phyloP scores from a whole-genome alignment of 306 rosid genomes.

The Nissolia schottii region DNA sequence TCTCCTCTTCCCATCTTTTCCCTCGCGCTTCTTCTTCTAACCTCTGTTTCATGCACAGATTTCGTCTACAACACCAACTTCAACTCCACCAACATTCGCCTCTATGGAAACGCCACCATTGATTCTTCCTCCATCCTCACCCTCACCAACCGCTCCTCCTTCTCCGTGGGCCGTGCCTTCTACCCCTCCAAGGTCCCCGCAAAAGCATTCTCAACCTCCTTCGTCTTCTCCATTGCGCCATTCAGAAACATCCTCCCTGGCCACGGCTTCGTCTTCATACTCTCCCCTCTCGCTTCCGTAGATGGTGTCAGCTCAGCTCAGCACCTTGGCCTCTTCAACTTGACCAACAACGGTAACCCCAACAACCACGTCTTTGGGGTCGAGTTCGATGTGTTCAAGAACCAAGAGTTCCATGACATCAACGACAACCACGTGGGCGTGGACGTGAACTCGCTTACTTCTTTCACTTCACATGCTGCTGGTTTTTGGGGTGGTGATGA shows the following conservation, averaged over 20 bases:
- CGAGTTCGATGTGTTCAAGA: slow-evolving; percentile 53
- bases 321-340: slow-evolving; percentile 49
- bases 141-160: slow-evolving; percentile 38
- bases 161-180: slow-evolving; percentile 46
- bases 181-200: slow-evolving; percentile 42
- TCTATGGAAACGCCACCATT: slow-evolving; percentile 38
- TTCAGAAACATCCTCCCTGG: slow-evolving; percentile 31
- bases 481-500: slow-evolving; percentile 41
- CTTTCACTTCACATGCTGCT: slow-evolving; percentile 32
- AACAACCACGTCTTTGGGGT: slow-evolving; percentile 40
- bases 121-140: slow-evolving; percentile 42
- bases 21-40: slow-evolving; percentile 19
- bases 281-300: slow-evolving; percentile 32
- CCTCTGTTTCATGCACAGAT: slow-evolving; percentile 29
- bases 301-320: slow-evolving; percentile 40
- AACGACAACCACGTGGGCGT: slow-evolving; percentile 50
- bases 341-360: slow-evolving; percentile 39
- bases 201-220: slow-evolving; percentile 45
- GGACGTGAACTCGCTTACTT: slow-evolving; percentile 41
- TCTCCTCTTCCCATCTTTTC: slow-evolving; percentile 6
- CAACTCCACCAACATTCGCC: slow-evolving; percentile 34
- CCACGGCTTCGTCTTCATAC: slow-evolving; percentile 46
- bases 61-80: slow-evolving; percentile 50
- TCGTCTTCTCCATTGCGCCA: slow-evolving; percentile 46
- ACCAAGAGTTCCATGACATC: slow-evolving; percentile 48